Base-by-base conservation (phyloP, 2,329 filamentous ascomycete genomes). In the Stemphylium vesicarium region DNA sequence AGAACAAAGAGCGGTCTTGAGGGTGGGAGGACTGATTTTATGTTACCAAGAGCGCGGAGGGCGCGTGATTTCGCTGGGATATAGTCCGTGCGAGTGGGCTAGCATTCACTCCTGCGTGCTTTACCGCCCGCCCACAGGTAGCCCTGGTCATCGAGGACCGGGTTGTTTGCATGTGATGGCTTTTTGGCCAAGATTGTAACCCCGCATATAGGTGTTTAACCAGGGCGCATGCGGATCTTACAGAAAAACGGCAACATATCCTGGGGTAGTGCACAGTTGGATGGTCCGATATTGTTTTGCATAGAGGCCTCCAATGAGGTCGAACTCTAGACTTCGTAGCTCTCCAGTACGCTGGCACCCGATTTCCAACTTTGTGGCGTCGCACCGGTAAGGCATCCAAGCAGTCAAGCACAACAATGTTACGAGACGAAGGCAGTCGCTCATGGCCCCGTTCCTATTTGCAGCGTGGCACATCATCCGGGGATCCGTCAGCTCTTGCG, bases 211-310 rank as follows among this genome's bases (percentile, higher is more conserved):
- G 63, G 53, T 62, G 51, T 60, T 65, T 41, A 40, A 32, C 31
- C 50, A 48, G 41, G 40, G 44, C 50, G 49, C 44, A 44, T 44
- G 39, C 31, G 31, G 48, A 57, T 59, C 54, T 43, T 55, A 47
- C 47, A 50, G 49, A 38, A 43, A 51, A 51, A 32, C 31, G 50
- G 57, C 52, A 54, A 52, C 11, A 37, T 44, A 62, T 57, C 56
- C 66, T 62, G 60, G 67, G 60, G 69, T 68, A 62, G 50, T 44
- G 59, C 65, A 64, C 56, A 64, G 57, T 33, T 59, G 47, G 41
- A 26, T 41, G 48, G 48, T 29, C 41, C 50, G 42, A 60, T 60
- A 52, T 59, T 64, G 31, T 50, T 49, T 33, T 57, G 51, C 50
- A 59, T 32, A 51, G 50, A 18, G 15, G 18, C 16, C 13, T 53